Evolutionary conservation across 495 filamentous ascomycete species (phyloP).

Genomic region (Tuber melanosporum): DNA sequence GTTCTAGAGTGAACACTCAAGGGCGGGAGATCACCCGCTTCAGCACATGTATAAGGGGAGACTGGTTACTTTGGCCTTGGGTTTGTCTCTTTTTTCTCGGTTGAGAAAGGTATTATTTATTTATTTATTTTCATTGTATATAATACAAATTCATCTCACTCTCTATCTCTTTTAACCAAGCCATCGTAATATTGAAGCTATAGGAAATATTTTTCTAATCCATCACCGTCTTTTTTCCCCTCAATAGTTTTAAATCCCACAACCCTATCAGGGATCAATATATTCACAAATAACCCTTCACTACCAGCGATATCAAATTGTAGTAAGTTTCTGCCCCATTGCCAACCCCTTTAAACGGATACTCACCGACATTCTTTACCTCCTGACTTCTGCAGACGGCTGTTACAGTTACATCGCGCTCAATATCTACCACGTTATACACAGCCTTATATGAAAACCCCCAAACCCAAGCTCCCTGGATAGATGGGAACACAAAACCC

Average conservation of each 20-base stretch:
- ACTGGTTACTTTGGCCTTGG: background rate
- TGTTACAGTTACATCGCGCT: background rate
- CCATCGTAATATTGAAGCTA: background rate
- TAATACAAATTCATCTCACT: background rate
- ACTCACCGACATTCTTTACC: background rate
- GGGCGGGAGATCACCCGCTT: background rate
- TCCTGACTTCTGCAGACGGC: background rate
- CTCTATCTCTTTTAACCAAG: background rate
- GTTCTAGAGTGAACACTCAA: background rate
- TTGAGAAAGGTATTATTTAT: background rate
- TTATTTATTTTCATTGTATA: background rate
- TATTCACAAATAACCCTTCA: background rate
- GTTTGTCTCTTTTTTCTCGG: background rate
- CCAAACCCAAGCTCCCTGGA: background rate
- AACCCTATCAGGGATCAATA: background rate
- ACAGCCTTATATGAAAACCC: background rate
- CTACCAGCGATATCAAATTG: background rate
- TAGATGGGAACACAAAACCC: background rate
- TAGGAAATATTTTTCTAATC: background rate
- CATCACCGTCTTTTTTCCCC: background rate
- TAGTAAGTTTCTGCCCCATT: background rate
- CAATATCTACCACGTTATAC: background rate
- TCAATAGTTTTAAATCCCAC: background rate
- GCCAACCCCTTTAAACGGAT: background rate
- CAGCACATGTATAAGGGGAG: background rate